Evolutionary conservation across 805 yeast species (phyloP).

Genomic region (Candida pseudofarinosa): DNA sequence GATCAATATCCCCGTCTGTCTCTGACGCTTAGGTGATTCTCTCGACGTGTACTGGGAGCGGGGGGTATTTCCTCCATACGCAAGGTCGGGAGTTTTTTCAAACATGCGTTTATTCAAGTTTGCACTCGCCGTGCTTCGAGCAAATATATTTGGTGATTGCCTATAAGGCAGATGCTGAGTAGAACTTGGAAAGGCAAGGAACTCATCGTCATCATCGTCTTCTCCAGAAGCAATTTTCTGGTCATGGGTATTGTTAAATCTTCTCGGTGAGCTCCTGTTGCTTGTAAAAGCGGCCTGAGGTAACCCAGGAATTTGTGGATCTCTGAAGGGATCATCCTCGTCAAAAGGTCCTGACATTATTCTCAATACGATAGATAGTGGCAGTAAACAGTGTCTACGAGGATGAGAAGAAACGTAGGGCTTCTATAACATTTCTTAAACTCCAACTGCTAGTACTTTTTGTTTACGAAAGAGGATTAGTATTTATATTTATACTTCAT

Average conservation of each 20-base stretch:
- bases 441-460: constrained; percentile 3
- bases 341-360: constrained; percentile 32
- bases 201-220: constrained; percentile 21
- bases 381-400: background rate
- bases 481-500: constrained; percentile 11
- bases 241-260: constrained; percentile 14
- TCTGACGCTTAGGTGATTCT: constrained; percentile 68
- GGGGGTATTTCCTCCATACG: constrained; percentile 27
- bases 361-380: background rate
- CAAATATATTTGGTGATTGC: constrained; percentile 42
- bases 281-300: constrained; percentile 40
- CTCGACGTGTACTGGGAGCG: constrained; percentile 64
- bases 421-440: constrained; percentile 1
- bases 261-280: constrained; percentile 34
- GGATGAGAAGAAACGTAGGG: background rate
- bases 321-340: constrained; percentile 30
- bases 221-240: constrained; percentile 14
- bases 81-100: constrained; percentile 26
- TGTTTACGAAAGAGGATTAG: constrained; percentile 6
- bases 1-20: constrained; percentile 44
- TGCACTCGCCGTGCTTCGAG: constrained; percentile 27
- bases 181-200: constrained; percentile 28
- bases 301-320: constrained; percentile 23
- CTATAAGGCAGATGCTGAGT: constrained; percentile 21
- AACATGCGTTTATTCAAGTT: constrained; percentile 15